phyloP scores from a whole-genome alignment of 1,139 yeast genomes.

The Taphrina flavorubra region DNA sequence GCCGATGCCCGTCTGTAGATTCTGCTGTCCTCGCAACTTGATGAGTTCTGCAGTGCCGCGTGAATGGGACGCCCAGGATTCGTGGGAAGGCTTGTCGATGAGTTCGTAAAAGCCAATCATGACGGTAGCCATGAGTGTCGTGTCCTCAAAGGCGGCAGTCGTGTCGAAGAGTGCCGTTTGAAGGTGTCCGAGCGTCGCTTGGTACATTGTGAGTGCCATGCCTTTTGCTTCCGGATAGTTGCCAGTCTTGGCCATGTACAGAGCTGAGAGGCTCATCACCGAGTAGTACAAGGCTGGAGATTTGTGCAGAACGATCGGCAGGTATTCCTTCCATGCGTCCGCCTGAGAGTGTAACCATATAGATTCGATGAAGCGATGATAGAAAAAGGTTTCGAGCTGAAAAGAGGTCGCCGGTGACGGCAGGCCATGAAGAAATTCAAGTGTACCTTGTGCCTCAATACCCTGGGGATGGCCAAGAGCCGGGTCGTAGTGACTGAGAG shows the following conservation, averaged over 20 bases:
- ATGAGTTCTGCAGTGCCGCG: slow-evolving; percentile 34
- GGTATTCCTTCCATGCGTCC: slow-evolving; percentile 18
- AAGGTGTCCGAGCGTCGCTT: slow-evolving; percentile 21
- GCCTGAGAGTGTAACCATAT: slow-evolving; percentile 36
- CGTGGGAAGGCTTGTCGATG: slow-evolving; percentile 32
- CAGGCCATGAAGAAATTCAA: neutral
- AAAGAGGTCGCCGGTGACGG: slow-evolving; percentile 10
- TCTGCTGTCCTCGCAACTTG: slow-evolving; percentile 19
- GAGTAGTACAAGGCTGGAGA: slow-evolving; percentile 43
- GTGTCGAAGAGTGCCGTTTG: slow-evolving; percentile 29
- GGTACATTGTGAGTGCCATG: slow-evolving; percentile 28
- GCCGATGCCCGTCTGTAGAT: slow-evolving; percentile 14
- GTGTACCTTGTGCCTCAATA: neutral
- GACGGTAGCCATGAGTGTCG: slow-evolving; percentile 39
- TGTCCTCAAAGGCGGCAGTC: slow-evolving; percentile 18
- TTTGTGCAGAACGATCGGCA: slow-evolving; percentile 18
- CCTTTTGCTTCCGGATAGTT: slow-evolving; percentile 13
- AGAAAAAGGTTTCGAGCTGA: slow-evolving; percentile 32
- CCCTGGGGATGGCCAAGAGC: neutral
- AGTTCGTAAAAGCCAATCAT: slow-evolving; percentile 37
- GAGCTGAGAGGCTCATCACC: slow-evolving; percentile 44
- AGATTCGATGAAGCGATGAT: slow-evolving; percentile 28
- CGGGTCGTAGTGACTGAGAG: neutral
- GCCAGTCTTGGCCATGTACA: slow-evolving; percentile 39
- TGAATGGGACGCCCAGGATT: slow-evolving; percentile 32